These are phyloP conservation scores for Silybum marianum DNA, from an alignment of 129 eudicot species.

Conservation along the genomic window DNA sequence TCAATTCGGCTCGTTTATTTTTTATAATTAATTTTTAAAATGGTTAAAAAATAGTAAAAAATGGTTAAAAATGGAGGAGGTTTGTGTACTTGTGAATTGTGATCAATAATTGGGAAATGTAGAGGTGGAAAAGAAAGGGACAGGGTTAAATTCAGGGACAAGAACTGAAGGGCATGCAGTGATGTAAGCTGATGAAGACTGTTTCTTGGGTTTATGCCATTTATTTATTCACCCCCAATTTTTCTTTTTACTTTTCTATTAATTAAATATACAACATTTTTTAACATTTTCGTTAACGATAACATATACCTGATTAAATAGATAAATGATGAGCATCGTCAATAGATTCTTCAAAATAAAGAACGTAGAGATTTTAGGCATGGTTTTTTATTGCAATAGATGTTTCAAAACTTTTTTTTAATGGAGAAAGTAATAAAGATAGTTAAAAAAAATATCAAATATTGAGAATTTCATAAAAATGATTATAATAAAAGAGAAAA, in stretches of 20 bases:
- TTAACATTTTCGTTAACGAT: neutral
- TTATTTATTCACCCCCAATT: neutral
- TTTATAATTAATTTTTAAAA: neutral
- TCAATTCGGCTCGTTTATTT: neutral
- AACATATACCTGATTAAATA: no score
- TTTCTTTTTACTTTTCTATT: neutral
- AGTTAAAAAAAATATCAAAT: no score
- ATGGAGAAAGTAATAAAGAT: no score
- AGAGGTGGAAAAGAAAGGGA: conserved; percentile 5
- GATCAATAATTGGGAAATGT: neutral
- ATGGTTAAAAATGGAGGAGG: neutral
- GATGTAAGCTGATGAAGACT: conserved; percentile 6
- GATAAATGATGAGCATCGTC: no score
- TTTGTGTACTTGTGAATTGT: neutral
- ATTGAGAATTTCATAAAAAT: no score
- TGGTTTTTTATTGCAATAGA: no score
- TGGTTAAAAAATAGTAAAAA: neutral
- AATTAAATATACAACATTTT: neutral
- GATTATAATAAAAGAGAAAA: no score
- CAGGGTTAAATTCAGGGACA: conserved; percentile 1
- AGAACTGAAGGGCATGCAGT: conserved; percentile 2
- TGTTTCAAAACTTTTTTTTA: no score
- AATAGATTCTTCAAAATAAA: no score
- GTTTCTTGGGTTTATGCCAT: neutral
- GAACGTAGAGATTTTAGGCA: no score